Conservation (phyloP, 257 asterid species). For the Solanum gandarillasii region DNA sequence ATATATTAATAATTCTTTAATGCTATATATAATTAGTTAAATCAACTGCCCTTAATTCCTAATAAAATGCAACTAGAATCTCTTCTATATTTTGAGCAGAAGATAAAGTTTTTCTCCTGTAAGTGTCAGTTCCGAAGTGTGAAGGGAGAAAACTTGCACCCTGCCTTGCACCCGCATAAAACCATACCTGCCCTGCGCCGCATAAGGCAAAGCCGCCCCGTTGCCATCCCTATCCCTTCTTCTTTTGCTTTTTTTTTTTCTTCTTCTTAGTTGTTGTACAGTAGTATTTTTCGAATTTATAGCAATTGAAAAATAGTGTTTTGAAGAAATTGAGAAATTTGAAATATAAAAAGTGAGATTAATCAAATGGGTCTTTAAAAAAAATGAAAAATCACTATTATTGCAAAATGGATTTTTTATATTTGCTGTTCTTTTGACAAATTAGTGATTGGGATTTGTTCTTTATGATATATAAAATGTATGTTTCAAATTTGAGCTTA, state of each 20-base stretch:
- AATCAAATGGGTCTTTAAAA: neutral
- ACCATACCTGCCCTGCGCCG: neutral
- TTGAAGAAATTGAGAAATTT: neutral
- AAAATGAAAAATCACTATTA: neutral
- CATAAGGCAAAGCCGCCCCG: neutral
- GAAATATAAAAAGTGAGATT: neutral
- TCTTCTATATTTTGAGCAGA: neutral
- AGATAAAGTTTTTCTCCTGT: neutral
- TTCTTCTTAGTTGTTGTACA: neutral
- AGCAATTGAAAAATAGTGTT: neutral
- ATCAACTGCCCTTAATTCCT: neutral
- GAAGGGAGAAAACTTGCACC: neutral
- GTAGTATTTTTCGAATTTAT: neutral
- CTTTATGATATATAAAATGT: neutral
- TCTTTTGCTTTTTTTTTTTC: neutral
- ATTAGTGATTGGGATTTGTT: neutral
- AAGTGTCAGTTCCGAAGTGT: neutral
- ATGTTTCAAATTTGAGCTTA: neutral
- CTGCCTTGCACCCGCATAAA: neutral
- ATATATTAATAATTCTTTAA: neutral
- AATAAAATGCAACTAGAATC: neutral
- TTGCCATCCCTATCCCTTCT: neutral
- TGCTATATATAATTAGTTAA: neutral
- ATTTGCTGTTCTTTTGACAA: neutral
- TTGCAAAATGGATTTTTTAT: neutral